Conservation (phyloP, 2,329 filamentous ascomycete genomes). For the Penicillium expansum region DNA sequence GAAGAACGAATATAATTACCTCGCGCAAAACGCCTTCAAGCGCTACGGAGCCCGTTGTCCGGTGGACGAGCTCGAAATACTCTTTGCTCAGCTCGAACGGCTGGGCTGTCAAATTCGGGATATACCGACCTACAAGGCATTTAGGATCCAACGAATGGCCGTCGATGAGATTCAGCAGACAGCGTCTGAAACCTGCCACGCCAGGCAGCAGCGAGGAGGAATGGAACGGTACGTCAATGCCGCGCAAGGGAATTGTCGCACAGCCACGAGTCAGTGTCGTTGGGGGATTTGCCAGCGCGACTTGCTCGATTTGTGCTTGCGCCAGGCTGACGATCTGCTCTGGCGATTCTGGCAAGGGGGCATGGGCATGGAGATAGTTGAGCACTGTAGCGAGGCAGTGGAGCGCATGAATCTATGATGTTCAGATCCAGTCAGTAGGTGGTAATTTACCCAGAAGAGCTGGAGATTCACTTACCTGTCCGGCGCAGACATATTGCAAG, state of each 20-base stretch:
- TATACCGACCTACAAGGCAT: neutral
- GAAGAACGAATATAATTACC: neutral
- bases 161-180: neutral
- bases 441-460: neutral
- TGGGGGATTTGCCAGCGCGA: conserved; percentile 75
- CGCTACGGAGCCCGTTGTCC: neutral
- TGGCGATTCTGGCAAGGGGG: neutral
- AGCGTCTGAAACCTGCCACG: neutral
- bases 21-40: neutral
- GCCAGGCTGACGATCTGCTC: neutral
- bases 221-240: conserved; percentile 90
- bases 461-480: conserved; percentile 46
- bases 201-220: conserved; percentile 43
- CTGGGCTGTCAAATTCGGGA: neutral
- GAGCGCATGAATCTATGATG: neutral
- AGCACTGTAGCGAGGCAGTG: neutral
- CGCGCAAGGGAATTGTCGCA: conserved; percentile 88
- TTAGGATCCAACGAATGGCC: neutral
- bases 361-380: neutral
- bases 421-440: neutral
- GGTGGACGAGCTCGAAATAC: conserved; percentile 21
- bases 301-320: neutral
- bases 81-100: neutral
- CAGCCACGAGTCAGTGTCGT: conserved; percentile 68
- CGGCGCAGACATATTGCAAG: conserved; percentile 64